Conservation (phyloP, 805 yeast genomes). For the Metschnikowia colocasiae region DNA sequence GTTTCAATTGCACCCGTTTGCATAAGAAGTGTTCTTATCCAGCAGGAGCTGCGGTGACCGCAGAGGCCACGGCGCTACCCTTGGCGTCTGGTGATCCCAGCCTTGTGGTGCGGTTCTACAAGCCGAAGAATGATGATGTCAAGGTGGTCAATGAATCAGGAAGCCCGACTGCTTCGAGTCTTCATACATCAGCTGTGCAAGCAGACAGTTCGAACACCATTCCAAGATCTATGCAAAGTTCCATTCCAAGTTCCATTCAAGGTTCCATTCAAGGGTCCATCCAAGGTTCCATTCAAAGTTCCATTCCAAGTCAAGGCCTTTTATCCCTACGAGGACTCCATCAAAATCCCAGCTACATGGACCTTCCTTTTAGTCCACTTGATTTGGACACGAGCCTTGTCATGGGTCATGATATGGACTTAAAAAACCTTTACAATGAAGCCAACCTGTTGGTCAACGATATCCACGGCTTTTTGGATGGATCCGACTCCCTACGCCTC, state of each 20-base stretch:
- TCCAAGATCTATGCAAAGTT: neutral
- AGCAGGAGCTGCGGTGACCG: neutral
- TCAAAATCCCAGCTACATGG: neutral
- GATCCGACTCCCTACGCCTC: neutral
- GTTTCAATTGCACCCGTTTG: conserved; percentile 35
- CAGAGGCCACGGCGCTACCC: neutral
- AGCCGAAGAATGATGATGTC: conserved; percentile 1
- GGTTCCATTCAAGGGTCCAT: no score
- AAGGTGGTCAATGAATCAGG: neutral
- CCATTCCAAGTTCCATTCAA: neutral
- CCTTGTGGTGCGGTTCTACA: conserved; percentile 10
- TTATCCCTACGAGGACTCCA: neutral
- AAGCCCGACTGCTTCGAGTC: neutral
- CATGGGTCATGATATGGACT: conserved; percentile 8
- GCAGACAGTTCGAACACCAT: neutral
- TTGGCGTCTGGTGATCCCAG: neutral
- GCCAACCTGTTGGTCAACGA: conserved; percentile 34
- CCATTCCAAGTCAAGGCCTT: neutral
- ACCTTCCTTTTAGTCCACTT: neutral
- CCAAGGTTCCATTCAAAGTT: neutral
- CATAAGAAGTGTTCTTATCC: conserved; percentile 30
- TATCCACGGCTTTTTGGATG: conserved; percentile 21
- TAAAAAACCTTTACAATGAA: conserved; percentile 29
- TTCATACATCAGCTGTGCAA: neutral
- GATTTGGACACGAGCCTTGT: neutral